Evolutionary conservation across 805 yeast genomes (phyloP).

Genomic region (Candida anglica): DNA sequence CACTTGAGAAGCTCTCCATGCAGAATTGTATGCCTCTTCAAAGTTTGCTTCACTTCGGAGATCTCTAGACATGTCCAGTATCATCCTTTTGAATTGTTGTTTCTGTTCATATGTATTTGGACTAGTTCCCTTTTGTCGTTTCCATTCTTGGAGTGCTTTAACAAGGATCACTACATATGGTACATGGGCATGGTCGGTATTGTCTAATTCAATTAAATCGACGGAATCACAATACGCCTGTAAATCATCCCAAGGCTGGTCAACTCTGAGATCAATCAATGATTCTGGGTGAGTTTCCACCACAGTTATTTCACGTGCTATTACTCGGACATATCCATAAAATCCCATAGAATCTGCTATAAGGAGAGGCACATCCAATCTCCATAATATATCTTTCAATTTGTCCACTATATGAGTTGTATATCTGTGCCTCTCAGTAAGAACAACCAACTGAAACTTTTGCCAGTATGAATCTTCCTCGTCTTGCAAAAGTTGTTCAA

Average conservation of each 20-base stretch:
- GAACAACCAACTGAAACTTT: conserved; percentile 47
- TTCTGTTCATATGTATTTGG: conserved; percentile 40
- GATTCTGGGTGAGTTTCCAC: conserved; percentile 64
- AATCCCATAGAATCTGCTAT: conserved; percentile 55
- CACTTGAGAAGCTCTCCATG: conserved; percentile 34
- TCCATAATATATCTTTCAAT: conserved; percentile 38
- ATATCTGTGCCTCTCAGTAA: conserved; percentile 23
- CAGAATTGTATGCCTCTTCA: conserved; percentile 31
- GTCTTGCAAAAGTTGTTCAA: conserved; percentile 8
- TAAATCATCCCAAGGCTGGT: conserved; percentile 70
- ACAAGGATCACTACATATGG: conserved; percentile 66
- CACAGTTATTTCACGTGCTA: conserved; percentile 57
- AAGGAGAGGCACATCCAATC: conserved; percentile 50
- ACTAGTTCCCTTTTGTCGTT: conserved; percentile 15
- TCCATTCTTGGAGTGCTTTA: conserved; percentile 48
- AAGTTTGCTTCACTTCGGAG: conserved; percentile 50
- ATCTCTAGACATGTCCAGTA: conserved; percentile 38
- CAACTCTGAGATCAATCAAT: conserved; percentile 63
- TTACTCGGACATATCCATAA: conserved; percentile 55
- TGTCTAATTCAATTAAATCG: conserved; percentile 44
- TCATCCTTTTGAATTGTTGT: conserved; percentile 31
- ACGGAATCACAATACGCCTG: conserved; percentile 45
- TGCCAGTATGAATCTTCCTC: conserved; percentile 37
- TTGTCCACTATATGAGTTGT: conserved; percentile 12
- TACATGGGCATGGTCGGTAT: conserved; percentile 51